Conservation (phyloP, 352 stramenopile species). For the Blastocystis sp. region DNA sequence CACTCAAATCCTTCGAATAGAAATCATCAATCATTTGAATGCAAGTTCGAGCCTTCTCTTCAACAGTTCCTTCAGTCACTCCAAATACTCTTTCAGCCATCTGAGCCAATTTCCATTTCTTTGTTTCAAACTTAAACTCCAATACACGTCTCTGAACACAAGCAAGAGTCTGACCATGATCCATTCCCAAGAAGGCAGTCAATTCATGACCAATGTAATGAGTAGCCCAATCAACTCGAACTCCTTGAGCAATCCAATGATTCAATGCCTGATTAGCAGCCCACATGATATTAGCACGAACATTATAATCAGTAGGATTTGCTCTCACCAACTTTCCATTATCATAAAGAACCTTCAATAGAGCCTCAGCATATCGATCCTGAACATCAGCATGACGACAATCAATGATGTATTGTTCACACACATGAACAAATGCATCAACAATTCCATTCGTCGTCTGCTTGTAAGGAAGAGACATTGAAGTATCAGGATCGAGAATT, state of each 20-base stretch:
- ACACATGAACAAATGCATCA: constrained; percentile 53
- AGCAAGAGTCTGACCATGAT: constrained; percentile 57
- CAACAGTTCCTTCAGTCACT: not conserved
- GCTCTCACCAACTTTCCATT: constrained; percentile 6
- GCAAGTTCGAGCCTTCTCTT: constrained; percentile 20
- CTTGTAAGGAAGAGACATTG: constrained; percentile 30
- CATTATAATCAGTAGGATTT: constrained; percentile 29
- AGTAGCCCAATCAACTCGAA: constrained; percentile 46
- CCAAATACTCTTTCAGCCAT: constrained; percentile 59
- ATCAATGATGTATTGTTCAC: constrained; percentile 47
- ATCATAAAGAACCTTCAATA: constrained; percentile 40
- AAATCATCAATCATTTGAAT: constrained; percentile 55
- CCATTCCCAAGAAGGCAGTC: constrained; percentile 35
- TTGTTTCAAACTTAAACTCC: constrained; percentile 27
- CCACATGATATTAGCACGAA: constrained; percentile 61
- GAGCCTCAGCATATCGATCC: constrained; percentile 40
- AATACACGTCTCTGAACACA: constrained; percentile 53
- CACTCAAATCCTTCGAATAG: constrained; percentile 58
- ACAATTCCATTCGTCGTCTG: constrained; percentile 52
- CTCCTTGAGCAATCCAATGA: constrained; percentile 53
- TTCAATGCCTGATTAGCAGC: constrained; percentile 59
- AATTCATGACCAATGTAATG: constrained; percentile 61
- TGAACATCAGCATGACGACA: constrained; percentile 49
- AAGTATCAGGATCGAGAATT: constrained; percentile 48
- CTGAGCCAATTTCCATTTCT: constrained; percentile 52